Evolutionary conservation across 73 alveolate genomes (phyloP).

Genomic region (Paramecium sonneborni): DNA sequence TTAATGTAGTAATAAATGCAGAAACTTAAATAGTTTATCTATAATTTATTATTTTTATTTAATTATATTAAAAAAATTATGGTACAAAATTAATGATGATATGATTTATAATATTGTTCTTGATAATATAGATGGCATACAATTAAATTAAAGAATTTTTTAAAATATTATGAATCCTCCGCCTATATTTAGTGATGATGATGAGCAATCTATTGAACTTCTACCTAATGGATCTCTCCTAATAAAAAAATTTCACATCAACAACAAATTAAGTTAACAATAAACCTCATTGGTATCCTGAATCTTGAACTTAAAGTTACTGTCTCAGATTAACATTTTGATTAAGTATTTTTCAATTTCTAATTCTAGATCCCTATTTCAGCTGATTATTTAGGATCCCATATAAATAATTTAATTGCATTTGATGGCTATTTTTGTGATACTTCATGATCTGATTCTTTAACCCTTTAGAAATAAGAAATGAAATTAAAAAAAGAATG

Average conservation of each 20-base stretch:
- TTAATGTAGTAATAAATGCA: not conserved
- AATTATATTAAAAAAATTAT: no score
- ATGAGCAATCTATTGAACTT: not conserved
- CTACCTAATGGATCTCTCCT: not conserved
- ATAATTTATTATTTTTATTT: no score
- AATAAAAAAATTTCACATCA: not conserved
- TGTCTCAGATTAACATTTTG: slow-evolving; percentile 1
- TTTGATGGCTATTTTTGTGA: slow-evolving; percentile 37
- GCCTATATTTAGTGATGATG: slow-evolving; percentile 13
- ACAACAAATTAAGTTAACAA: not conserved
- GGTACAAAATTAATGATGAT: not conserved
- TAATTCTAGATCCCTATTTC: not conserved
- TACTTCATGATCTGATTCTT: slow-evolving; percentile 15
- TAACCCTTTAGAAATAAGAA: not conserved
- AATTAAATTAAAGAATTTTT: not conserved
- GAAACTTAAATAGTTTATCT: no score
- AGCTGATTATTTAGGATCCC: slow-evolving; percentile 3
- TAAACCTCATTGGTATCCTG: slow-evolving; percentile 22
- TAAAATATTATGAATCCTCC: not conserved
- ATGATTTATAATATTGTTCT: not conserved
- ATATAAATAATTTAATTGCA: not conserved
- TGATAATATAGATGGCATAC: not conserved
- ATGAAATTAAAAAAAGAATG: not conserved
- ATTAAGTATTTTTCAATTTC: not conserved
- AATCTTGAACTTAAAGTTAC: slow-evolving; percentile 21